Conservation (phyloP, 768 basidiomycete species). For the Cyclocybe cylindracea region DNA sequence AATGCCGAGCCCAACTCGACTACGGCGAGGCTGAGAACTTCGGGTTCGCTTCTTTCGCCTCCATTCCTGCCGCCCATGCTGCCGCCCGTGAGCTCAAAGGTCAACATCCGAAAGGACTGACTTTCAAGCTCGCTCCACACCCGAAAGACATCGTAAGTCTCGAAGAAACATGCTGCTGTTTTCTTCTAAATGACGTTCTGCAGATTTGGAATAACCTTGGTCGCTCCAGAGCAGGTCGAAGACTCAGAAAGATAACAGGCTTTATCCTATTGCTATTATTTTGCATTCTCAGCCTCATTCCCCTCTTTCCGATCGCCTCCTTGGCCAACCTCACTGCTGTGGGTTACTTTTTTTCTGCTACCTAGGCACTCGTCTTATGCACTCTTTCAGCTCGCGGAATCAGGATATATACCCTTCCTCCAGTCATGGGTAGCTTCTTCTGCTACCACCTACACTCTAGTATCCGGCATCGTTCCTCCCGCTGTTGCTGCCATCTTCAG, state of each 20-base stretch:
- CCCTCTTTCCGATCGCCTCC: slow-evolving; percentile 74
- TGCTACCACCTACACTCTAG: slow-evolving; percentile 61
- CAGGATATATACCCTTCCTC: slow-evolving; percentile 63
- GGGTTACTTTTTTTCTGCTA: slow-evolving; percentile 16
- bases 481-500: slow-evolving; percentile 73
- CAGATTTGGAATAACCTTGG: slow-evolving; percentile 82
- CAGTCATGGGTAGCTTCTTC: slow-evolving; percentile 59
- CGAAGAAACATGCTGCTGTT: not conserved
- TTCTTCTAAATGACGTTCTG: not conserved
- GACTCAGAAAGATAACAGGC: slow-evolving; percentile 58
- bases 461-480: slow-evolving; percentile 85
- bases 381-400: slow-evolving; percentile 40
- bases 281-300: slow-evolving; percentile 84
- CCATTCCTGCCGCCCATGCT: slow-evolving; percentile 71
- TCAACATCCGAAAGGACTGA: slow-evolving; percentile 63
- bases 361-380: not conserved
- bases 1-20: slow-evolving; percentile 60
- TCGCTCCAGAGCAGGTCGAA: slow-evolving; percentile 48
- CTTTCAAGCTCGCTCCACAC: slow-evolving; percentile 69
- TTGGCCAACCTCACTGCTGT: slow-evolving; percentile 81
- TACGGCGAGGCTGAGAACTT: slow-evolving; percentile 66
- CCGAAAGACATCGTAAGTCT: slow-evolving; percentile 36
- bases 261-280: slow-evolving; percentile 65
- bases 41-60: slow-evolving; percentile 76
- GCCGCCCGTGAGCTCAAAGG: slow-evolving; percentile 59